These are phyloP conservation scores for Daldinia sp. DNA, from an alignment of 2,329 filamentous ascomycete species.

Conservation along the genomic window DNA sequence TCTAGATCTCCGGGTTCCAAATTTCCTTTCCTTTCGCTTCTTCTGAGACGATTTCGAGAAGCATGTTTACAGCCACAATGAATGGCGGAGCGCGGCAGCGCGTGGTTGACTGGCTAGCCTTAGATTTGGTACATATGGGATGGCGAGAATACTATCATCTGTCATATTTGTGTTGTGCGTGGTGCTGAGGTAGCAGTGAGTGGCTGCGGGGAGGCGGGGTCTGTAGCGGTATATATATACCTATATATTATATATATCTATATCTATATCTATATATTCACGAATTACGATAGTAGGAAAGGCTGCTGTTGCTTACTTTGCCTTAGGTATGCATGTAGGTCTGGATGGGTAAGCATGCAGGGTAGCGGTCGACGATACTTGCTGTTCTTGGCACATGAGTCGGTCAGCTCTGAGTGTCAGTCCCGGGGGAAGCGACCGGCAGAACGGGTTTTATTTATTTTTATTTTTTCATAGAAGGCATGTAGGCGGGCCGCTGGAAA, in stretches of 20 bases:
- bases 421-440: not conserved
- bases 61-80: not conserved
- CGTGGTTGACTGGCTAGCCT: not conserved
- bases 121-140: not conserved
- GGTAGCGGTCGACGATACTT: constrained; percentile 20
- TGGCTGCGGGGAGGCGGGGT: constrained; percentile 31
- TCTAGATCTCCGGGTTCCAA: not conserved
- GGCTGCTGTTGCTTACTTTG: too few species aligned
- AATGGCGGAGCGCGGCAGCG: not conserved
- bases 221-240: constrained; percentile 19
- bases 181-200: constrained; percentile 24
- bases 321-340: too few species aligned
- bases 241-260: constrained; percentile 15
- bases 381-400: not conserved
- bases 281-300: not conserved
- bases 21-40: too few species aligned
- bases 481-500: too few species aligned
- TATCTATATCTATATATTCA: too few species aligned
- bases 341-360: too few species aligned
- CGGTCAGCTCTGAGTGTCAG: not conserved
- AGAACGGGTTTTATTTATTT: not conserved
- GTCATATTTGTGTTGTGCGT: too few species aligned
- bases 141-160: not conserved
- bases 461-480: too few species aligned
- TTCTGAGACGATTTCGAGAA: too few species aligned